A percentile compares a stretch with the other conserved stretches of the same genome.
Conservation (phyloP, 2,329 filamentous ascomycete genomes). For the Pyrenophora seminiperda region DNA sequence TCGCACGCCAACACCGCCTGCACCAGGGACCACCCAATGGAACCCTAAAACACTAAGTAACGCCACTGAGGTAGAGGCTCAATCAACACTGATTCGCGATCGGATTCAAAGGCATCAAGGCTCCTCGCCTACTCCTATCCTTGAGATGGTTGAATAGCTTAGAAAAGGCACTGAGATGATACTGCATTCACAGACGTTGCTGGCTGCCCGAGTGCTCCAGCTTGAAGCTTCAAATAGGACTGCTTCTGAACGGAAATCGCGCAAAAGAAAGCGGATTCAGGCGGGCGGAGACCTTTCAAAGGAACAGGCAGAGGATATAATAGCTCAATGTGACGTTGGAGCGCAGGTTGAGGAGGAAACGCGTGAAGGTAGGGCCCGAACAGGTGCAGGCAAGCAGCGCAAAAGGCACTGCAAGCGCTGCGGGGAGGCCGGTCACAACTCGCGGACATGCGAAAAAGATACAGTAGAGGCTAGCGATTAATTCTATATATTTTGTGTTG, state of each 20-base stretch:
- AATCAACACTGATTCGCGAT: background rate
- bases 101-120: background rate
- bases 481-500: background rate
- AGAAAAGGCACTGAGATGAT: background rate
- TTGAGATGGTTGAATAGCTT: background rate
- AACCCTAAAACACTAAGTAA: too few relatives aligned
- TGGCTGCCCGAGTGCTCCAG: background rate
- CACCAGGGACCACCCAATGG: too few relatives aligned
- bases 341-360: background rate
- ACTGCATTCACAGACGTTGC: background rate
- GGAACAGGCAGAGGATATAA: background rate
- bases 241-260: background rate
- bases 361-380: background rate
- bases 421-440: background rate
- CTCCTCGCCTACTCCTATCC: background rate
- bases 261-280: background rate
- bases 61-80: too few relatives aligned
- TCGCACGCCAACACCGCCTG: too few relatives aligned
- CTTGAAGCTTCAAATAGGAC: background rate
- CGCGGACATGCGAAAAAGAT: background rate
- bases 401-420: constrained; percentile 5
- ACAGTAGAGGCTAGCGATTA: background rate
- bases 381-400: background rate
- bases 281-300: background rate
- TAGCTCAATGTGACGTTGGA: background rate